phyloP scores from a whole-genome alignment of 805 yeast species.

The Clavispora fructus region DNA sequence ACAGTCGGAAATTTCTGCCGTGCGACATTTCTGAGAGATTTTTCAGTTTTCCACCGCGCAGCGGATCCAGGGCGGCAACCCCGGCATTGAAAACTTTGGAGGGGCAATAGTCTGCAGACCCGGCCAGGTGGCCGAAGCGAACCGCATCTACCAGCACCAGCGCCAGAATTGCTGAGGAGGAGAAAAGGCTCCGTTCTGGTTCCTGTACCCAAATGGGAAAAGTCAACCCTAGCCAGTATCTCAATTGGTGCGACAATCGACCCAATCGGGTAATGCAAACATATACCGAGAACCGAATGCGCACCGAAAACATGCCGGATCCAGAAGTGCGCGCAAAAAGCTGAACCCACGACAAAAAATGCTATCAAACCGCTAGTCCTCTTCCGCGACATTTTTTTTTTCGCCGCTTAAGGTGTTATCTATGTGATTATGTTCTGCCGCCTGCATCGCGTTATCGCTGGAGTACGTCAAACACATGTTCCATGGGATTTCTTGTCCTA shows the following conservation, averaged over 20 bases:
- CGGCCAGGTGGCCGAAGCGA: too few relatives aligned
- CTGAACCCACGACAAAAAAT: background rate
- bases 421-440: background rate
- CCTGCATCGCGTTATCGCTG: background rate
- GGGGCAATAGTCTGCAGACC: background rate
- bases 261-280: background rate
- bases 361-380: background rate
- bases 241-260: background rate
- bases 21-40: constrained; percentile 14
- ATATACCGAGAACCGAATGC: background rate
- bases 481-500: background rate
- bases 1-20: constrained; percentile 2
- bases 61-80: background rate
- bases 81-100: background rate
- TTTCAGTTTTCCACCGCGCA: background rate
- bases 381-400: background rate
- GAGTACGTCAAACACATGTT: background rate
- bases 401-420: background rate
- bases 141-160: background rate
- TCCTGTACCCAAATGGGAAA: background rate
- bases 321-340: background rate
- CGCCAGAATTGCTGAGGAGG: background rate
- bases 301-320: background rate
- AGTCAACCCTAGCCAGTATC: background rate
- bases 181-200: background rate